Evolutionary conservation across 352 stramenopile species (phyloP), one percentile per base, ranked within the genome.

Genomic region (Globisporangium takayamanum): DNA sequence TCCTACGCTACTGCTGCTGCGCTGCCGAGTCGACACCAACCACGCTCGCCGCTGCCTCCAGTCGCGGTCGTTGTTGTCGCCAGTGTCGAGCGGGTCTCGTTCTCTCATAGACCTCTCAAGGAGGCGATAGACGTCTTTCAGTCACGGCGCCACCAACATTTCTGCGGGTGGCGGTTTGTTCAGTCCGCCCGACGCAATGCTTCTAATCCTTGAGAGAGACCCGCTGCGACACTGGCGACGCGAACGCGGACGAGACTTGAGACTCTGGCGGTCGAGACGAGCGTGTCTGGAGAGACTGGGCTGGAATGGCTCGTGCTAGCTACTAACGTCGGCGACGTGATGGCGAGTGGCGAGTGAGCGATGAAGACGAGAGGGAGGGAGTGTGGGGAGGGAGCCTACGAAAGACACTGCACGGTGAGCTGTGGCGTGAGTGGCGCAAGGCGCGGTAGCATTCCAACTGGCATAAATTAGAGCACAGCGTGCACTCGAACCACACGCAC

Each of bases 171-270:
- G 67, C 65, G 67, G 75, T 88, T 86, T 80, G 73, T 80, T 92
- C 79, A 92, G 82, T 88, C 82, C 82, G 82, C 80, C 82, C 82
- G 82, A 92, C 82, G 82, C 82, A 87, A 69, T 85, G 54, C 33
- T 80, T 92, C 72, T 92, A 80, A 78, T 92, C 82, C 88, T 86
- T 56, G 72, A 92, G 82, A 89, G 84, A 25, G 28, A 22, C 33
- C 56, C 75, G 53, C 39, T 63, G 22, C 33, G 18, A 4, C 26
- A n/a, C 25, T 25, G 15, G 48, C 48, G 36, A 18, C 14, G 16
- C 18, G 44, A 8, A 26, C 18, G 26, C 11, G 15, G 5, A 22
- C 48, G 25, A 11, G 48, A 26, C 49, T 22, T 20, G 33, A 10
- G 10, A 39, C 33, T 36, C 8, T 2, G 10, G 33, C 5, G 7